phyloP scores from a whole-genome alignment of 305 asterid genomes.

The Plantago coronopus region DNA sequence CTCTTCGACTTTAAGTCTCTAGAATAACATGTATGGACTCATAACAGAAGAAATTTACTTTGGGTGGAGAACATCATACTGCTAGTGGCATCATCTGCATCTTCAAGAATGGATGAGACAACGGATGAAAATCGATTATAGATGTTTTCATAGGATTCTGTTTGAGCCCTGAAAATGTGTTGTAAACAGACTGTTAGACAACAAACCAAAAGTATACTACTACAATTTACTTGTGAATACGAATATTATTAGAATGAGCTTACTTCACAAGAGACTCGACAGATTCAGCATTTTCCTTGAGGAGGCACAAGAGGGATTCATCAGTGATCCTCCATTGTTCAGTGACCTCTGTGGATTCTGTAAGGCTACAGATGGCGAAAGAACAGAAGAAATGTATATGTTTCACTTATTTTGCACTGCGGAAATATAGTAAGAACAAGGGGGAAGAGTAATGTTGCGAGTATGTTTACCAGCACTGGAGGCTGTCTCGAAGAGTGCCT shows the following conservation, averaged over 20 bases:
- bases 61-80: conserved; percentile 44
- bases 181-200: neutral
- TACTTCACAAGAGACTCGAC: conserved; percentile 36
- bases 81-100: conserved; percentile 49
- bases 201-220: neutral
- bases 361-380: conserved; percentile 21
- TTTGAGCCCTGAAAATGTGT: conserved; percentile 40
- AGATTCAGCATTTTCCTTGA: conserved; percentile 44
- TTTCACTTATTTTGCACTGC: neutral
- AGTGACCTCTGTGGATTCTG: conserved; percentile 35
- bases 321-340: conserved; percentile 48
- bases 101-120: conserved; percentile 52
- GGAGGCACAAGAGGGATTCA: conserved; percentile 41
- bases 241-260: conserved; percentile 22
- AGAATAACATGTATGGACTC: neutral
- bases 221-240: conserved; percentile 23
- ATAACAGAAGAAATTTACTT: conserved; percentile 34
- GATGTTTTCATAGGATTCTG: conserved; percentile 42
- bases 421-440: neutral
- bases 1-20: neutral
- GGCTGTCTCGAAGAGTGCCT: conserved; percentile 43
- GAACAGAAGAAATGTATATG: neutral
- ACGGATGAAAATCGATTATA: conserved; percentile 46
- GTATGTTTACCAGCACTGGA: conserved; percentile 51
- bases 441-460: neutral